These are phyloP conservation scores for Aspergillus sp. DNA, from an alignment of 2,329 filamentous ascomycete genomes.

Conservation along the genomic window DNA sequence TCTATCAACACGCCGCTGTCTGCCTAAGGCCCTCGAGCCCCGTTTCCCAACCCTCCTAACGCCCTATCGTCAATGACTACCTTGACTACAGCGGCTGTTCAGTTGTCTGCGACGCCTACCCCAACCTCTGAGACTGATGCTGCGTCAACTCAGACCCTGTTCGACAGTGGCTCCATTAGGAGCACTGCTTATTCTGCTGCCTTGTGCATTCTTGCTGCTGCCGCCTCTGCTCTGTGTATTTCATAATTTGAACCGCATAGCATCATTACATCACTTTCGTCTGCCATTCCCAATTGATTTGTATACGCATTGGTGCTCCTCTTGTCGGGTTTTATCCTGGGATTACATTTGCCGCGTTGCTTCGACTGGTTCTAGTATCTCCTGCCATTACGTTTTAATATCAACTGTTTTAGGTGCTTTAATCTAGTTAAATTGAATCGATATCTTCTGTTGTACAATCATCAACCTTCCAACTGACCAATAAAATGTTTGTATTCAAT, in stretches of 20 bases:
- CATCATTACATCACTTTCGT: not conserved
- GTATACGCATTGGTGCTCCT: not conserved
- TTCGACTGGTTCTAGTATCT: not conserved
- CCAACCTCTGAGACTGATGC: not conserved
- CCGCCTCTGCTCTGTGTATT: not conserved
- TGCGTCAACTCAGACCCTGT: not conserved
- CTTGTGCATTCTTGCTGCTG: not conserved
- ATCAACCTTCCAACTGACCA: too few relatives aligned
- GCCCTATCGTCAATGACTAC: not conserved
- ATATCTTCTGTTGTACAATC: not conserved
- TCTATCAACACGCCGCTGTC: not conserved
- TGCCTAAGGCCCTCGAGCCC: not conserved
- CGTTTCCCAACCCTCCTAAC: not conserved
- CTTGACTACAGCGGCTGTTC: not conserved
- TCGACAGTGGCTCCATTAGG: not conserved
- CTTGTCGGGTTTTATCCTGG: not conserved
- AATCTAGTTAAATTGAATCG: not conserved
- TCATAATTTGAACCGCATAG: not conserved
- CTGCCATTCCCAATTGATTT: not conserved
- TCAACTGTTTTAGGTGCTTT: not conserved
- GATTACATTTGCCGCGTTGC: not conserved
- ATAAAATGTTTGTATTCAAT: too few relatives aligned
- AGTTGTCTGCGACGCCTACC: not conserved
- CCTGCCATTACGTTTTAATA: not conserved
- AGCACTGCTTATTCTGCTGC: not conserved